Percentiles rank a stretch among this genome's conserved stretches.
These are phyloP conservation scores for Cytospora piceae DNA, from an alignment of 2,329 filamentous ascomycete species.

Conservation along the genomic window DNA sequence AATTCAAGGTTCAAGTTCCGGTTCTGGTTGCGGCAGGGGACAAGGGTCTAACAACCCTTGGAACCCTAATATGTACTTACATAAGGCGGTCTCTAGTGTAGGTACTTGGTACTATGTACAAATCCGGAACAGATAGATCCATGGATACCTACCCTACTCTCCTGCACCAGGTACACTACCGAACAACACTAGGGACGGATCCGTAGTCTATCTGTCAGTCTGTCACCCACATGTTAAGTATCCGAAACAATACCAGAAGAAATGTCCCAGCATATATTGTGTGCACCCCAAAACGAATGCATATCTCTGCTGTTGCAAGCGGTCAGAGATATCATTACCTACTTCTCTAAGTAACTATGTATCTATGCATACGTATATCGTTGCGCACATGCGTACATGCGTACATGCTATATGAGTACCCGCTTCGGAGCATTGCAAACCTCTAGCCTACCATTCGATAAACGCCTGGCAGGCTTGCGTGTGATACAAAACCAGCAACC, in stretches of 20 bases:
- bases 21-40: background rate
- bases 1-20: background rate
- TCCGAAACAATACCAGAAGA: background rate
- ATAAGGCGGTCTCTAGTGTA: too few relatives aligned
- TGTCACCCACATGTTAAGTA: background rate
- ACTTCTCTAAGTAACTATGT: background rate
- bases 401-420: background rate
- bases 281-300: background rate
- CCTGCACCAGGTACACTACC: too few relatives aligned
- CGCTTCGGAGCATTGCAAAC: background rate
- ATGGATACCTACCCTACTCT: too few relatives aligned
- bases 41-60: background rate
- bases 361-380: background rate
- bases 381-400: background rate
- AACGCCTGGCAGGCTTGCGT: too few relatives aligned
- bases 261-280: too few relatives aligned
- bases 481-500: background rate
- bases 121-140: too few relatives aligned
- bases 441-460: background rate
- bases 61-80: background rate
- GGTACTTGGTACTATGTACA: too few relatives aligned
- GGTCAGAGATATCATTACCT: background rate
- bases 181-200: too few relatives aligned
- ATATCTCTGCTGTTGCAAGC: background rate
- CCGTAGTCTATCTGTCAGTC: too few relatives aligned